Percentiles rank a stretch among this genome's conserved stretches.
Conservation (phyloP, 345 rosid genomes). For the Noccaea caerulescens region DNA sequence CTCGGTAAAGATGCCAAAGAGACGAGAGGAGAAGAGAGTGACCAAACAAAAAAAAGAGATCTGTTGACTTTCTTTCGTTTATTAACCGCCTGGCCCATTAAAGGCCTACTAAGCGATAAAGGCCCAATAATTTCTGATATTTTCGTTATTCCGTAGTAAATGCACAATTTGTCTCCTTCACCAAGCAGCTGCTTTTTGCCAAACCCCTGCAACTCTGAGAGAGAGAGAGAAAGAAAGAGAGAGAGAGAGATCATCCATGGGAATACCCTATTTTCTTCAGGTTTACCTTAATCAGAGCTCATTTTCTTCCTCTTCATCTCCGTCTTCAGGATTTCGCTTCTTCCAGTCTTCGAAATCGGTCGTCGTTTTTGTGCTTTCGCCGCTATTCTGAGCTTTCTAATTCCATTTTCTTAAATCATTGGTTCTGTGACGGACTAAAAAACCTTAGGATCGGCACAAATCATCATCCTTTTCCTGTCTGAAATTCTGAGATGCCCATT, state of each 20-base stretch:
- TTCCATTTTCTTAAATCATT: constrained; percentile 8
- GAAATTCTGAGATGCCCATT: constrained; percentile 49
- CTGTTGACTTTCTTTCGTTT: constrained; percentile 20
- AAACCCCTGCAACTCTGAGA: constrained; percentile 46
- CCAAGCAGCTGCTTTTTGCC: constrained; percentile 50
- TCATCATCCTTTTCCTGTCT: constrained; percentile 11
- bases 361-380: constrained; percentile 29
- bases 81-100: background rate
- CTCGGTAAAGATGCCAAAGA: constrained; percentile 18
- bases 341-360: constrained; percentile 28
- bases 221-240: constrained; percentile 32
- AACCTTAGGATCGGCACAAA: constrained; percentile 24
- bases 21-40: constrained; percentile 5
- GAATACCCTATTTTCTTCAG: constrained; percentile 40
- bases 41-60: background rate
- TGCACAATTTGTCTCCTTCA: constrained; percentile 24
- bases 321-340: constrained; percentile 23
- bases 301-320: constrained; percentile 31
- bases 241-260: constrained; percentile 43
- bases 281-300: constrained; percentile 29
- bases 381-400: constrained; percentile 42
- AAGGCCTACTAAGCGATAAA: constrained; percentile 13
- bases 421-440: background rate
- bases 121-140: constrained; percentile 22
- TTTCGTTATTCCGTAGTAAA: constrained; percentile 19